A percentile compares a stretch with the other conserved stretches of the same genome.
Conservation (phyloP, 2,329 filamentous ascomycete genomes). For the Xylariaceae sp. region DNA sequence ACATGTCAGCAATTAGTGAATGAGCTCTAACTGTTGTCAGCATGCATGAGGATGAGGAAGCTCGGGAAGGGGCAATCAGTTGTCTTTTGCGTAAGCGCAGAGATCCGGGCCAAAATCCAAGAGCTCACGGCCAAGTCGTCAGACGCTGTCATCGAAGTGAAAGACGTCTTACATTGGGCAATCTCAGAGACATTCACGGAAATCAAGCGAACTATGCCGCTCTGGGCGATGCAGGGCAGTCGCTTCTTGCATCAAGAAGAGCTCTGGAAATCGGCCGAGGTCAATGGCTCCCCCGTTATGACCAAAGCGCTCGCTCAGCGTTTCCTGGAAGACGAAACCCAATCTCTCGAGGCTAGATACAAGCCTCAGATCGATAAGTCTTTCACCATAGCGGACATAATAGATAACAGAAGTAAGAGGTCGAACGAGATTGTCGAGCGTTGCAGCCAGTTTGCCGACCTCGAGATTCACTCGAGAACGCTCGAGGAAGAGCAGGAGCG, state of each 20-base stretch:
- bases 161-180: slow-evolving; percentile 4
- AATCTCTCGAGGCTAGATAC: slow-evolving; percentile 11
- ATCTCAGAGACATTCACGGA: slow-evolving; percentile 17
- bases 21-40: slow-evolving; percentile 31
- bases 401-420: not conserved
- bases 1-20: not conserved
- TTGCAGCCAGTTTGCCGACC: slow-evolving; percentile 10
- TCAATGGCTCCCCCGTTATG: not conserved
- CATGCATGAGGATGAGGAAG: slow-evolving; percentile 60
- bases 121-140: not conserved
- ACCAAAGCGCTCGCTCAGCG: not conserved
- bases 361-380: not conserved
- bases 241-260: slow-evolving; percentile 12
- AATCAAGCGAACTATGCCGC: slow-evolving; percentile 6
- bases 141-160: not conserved
- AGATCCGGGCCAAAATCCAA: slow-evolving; percentile 6
- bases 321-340: slow-evolving; percentile 14
- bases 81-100: slow-evolving; percentile 34
- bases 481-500: slow-evolving; percentile 19
- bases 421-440: not conserved
- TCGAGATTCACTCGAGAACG: slow-evolving; percentile 7
- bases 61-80: slow-evolving; percentile 50
- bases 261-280: slow-evolving; percentile 7
- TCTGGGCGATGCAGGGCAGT: slow-evolving; percentile 16
- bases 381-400: not conserved